Evolutionary conservation across 345 rosid genomes (phyloP).

Genomic region (Brassica incana): DNA sequence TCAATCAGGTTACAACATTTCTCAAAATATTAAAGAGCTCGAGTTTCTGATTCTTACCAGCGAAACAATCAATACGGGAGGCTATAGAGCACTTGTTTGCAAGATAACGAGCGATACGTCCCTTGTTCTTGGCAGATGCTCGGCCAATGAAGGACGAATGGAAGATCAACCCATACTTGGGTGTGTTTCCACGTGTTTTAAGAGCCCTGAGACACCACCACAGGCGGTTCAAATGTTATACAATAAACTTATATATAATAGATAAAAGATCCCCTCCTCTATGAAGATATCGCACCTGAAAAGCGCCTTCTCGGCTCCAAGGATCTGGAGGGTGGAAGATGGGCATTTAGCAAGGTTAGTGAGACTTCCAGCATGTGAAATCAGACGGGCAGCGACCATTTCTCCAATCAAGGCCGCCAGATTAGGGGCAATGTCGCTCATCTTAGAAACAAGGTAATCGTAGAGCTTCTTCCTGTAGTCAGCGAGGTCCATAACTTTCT

Average conservation of each 20-base stretch:
- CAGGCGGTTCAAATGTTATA: neutral
- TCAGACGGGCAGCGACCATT: constrained; percentile 90
- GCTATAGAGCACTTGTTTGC: constrained; percentile 98
- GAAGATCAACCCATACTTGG: constrained; percentile 79
- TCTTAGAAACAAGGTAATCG: constrained; percentile 69
- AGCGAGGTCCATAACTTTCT: constrained; percentile 81
- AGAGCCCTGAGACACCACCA: constrained; percentile 59
- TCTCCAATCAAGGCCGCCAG: constrained; percentile 95
- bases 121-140: constrained; percentile 92
- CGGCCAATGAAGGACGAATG: constrained; percentile 97
- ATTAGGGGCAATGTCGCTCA: constrained; percentile 60
- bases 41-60: constrained; percentile 49
- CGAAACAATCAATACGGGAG: constrained; percentile 89
- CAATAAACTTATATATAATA: neutral
- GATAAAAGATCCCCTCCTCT: neutral
- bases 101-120: constrained; percentile 93
- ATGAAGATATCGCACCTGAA: constrained; percentile 60
- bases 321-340: constrained; percentile 97
- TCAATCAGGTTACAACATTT: neutral
- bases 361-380: constrained; percentile 99
- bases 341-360: constrained; percentile 97
- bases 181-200: constrained; percentile 52
- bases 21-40: neutral
- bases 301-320: constrained; percentile 95
- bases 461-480: constrained; percentile 89